A percentile compares a stretch with the other conserved stretches of the same genome.
These are phyloP conservation scores for Fusarium neocosmosporiellum DNA, from an alignment of 2,329 filamentous ascomycete species.

Conservation along the genomic window DNA sequence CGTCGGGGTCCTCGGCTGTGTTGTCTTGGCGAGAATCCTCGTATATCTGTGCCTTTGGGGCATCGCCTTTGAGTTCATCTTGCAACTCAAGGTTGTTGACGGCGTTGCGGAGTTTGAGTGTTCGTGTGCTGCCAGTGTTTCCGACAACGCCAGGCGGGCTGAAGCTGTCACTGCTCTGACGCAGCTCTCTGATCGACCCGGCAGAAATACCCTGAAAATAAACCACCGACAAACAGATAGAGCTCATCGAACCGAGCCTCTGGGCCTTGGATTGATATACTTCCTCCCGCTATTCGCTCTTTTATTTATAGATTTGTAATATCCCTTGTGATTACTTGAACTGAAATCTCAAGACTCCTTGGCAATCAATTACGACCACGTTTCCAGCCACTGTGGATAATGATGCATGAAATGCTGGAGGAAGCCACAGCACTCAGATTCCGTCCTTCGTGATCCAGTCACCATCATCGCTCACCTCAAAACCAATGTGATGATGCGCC, in stretches of 20 bases:
- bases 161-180: background rate
- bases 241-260: background rate
- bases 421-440: background rate
- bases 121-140: background rate
- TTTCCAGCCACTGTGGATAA: background rate
- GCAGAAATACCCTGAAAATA: too few relatives aligned
- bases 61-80: background rate
- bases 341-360: too few relatives aligned
- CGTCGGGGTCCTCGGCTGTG: background rate
- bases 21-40: background rate
- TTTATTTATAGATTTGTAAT: background rate
- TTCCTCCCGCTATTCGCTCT: too few relatives aligned
- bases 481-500: background rate
- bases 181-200: background rate
- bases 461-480: background rate
- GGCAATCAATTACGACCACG: background rate
- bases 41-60: background rate
- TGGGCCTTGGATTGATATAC: background rate
- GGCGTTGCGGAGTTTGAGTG: background rate
- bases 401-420: background rate
- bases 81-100: background rate
- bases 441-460: background rate
- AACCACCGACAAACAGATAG: background rate
- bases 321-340: background rate
- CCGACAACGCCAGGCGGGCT: background rate